These are phyloP conservation scores for Chalaropsis thielavioides DNA, from an alignment of 2,329 filamentous ascomycete species.

Conservation along the genomic window DNA sequence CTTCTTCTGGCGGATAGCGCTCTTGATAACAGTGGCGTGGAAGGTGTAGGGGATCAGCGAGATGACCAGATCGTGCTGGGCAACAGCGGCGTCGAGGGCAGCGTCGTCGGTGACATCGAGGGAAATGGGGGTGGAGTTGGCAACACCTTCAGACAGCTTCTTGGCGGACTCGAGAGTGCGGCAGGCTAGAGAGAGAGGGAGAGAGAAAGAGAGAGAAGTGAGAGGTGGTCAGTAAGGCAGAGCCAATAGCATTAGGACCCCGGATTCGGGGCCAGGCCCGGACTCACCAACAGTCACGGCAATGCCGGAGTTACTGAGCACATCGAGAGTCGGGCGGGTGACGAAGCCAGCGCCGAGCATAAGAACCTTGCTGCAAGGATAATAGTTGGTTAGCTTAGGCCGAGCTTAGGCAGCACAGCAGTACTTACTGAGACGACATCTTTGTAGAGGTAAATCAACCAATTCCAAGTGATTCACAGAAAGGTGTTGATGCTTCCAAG, in stretches of 20 bases:
- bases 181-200: constrained; percentile 45
- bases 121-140: constrained; percentile 60
- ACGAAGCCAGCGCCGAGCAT: constrained; percentile 39
- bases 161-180: constrained; percentile 64
- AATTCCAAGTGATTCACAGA: neutral
- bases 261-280: neutral
- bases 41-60: constrained; percentile 82
- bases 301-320: constrained; percentile 46
- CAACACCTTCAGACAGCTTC: constrained; percentile 56
- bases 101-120: constrained; percentile 67
- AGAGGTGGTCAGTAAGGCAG: neutral
- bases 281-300: constrained; percentile 49
- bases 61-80: constrained; percentile 66
- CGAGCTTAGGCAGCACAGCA: neutral
- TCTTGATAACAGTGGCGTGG: constrained; percentile 82
- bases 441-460: neutral
- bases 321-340: constrained; percentile 48
- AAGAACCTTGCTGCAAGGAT: constrained; percentile 14
- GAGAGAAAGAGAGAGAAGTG: neutral
- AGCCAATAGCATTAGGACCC: neutral
- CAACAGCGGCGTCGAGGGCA: constrained; percentile 68
- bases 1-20: constrained; percentile 85
- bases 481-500: constrained; percentile 6
- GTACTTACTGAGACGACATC: constrained; percentile 19
- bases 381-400: neutral